Base-by-base conservation (phyloP, 2,329 filamentous ascomycete species). In the Aspergillus clavatus region DNA sequence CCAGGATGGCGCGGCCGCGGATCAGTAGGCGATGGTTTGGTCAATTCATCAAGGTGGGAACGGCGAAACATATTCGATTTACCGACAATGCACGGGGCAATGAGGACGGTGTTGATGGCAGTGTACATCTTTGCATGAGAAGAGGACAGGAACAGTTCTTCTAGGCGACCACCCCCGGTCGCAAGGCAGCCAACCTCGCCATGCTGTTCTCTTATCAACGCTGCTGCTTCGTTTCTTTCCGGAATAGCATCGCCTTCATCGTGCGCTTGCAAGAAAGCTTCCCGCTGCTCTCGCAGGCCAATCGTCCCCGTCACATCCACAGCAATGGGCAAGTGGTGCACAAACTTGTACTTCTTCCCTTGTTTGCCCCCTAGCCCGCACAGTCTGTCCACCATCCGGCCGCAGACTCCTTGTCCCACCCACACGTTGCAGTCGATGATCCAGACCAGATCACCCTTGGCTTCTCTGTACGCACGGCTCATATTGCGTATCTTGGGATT, bases 401-500 rank as follows among this genome's bases (percentile, higher is more conserved):
- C 89, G 38, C 86, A 82, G 0, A 89, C 87, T 8, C 86, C 86
- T 35, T 75, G 81, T 5, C 82, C 82, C 27, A 96, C 78, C 93
- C 94, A 98, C 41, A 98, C 83, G 61, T 98, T 98, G 72, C 90
- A 96, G 69, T 98, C 93, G 16, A 95, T 79, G 40, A 96, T 84
- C 93, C 93, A 98, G 18, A 98, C 77, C 21, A 97, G 78, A 61
- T 96, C 89, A 1, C 87, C 85, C 52, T 84, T 84, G 1, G 89
- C 88, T 62, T 97, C 90, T 22, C 89, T 76, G 63, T 96, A 98
- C 2, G 89, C 90, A 35, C 89, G 81, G 64, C 90, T 96, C 76
- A 97, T 88, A 65, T 98, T 98, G 40, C 93, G 79, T 57, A 98
- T 94, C 73, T 98, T 98, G n/a, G 93, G 93, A 61, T 98, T 98